Evolutionary conservation across 208 protist species (phyloP).

Genomic region (Acanthamoeba sp.): DNA sequence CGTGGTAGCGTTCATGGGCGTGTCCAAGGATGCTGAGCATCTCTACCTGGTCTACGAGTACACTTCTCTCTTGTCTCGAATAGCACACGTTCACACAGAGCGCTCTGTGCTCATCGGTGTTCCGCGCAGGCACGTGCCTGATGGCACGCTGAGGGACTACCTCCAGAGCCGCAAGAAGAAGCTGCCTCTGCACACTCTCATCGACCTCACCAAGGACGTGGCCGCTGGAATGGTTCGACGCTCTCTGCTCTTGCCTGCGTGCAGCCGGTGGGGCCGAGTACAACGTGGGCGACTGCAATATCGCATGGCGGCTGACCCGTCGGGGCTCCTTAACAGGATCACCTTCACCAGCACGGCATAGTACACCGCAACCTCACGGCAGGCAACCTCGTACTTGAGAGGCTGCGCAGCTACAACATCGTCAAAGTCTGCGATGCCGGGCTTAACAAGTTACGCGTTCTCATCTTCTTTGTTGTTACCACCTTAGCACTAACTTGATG

Average conservation of each 20-base stretch:
- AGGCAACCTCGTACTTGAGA: neutral
- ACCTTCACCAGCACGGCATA: constrained; percentile 31
- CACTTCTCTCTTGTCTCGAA: neutral
- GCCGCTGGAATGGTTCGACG: neutral
- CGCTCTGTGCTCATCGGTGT: neutral
- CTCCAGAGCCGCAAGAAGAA: neutral
- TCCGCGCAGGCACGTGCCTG: neutral
- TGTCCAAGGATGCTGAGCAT: neutral
- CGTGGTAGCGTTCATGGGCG: constrained; percentile 5
- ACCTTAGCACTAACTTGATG: neutral
- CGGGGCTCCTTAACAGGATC: neutral
- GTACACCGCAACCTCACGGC: neutral
- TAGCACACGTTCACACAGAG: too few species aligned
- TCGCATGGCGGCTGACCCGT: too few species aligned
- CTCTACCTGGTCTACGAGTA: constrained; percentile 31
- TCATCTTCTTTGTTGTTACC: neutral
- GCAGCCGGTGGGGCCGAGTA: neutral
- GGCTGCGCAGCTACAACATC: constrained; percentile 21
- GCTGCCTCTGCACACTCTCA: neutral
- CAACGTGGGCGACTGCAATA: too few species aligned
- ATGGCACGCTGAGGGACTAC: constrained; percentile 22
- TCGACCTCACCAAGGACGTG: constrained; percentile 27
- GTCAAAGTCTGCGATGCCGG: constrained; percentile 19
- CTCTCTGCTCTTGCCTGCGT: too few species aligned
- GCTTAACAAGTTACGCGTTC: neutral